These are phyloP conservation scores for Linum usitatissimum DNA, from an alignment of 345 rosid species.

Conservation along the genomic window DNA sequence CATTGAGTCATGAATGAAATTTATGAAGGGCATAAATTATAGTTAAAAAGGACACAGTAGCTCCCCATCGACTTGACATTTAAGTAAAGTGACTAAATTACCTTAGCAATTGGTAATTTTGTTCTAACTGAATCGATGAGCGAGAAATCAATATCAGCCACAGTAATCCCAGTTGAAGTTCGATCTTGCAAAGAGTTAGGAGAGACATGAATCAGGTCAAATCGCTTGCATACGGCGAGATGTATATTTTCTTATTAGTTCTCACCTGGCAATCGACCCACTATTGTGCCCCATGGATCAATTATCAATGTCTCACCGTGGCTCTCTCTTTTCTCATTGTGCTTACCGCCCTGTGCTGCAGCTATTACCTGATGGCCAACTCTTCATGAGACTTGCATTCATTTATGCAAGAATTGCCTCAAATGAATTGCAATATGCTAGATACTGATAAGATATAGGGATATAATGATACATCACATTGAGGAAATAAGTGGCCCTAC, in stretches of 20 bases:
- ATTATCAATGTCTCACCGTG: conserved; percentile 73
- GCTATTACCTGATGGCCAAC: conserved; percentile 54
- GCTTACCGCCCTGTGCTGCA: conserved; percentile 83
- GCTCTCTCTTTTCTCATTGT: conserved; percentile 77
- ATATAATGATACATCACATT: background rate
- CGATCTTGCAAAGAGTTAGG: conserved; percentile 39
- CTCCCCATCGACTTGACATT: too few relatives aligned
- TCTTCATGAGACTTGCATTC: background rate
- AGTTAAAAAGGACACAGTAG: too few relatives aligned
- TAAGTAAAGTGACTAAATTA: too few relatives aligned
- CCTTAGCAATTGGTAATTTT: conserved; percentile 80
- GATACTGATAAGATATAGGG: background rate
- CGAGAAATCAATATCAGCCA: conserved; percentile 75
- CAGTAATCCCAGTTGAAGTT: conserved; percentile 57
- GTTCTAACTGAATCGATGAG: conserved; percentile 69
- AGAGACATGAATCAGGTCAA: background rate
- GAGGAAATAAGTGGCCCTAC: conserved; percentile 30
- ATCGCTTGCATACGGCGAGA: background rate
- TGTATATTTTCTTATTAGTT: background rate
- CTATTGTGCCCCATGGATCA: conserved; percentile 85
- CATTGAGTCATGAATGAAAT: too few relatives aligned
- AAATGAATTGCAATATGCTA: background rate
- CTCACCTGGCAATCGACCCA: conserved; percentile 73
- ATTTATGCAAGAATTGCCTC: background rate
- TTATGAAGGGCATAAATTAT: too few relatives aligned